phyloP scores from a whole-genome alignment of 306 rosid genomes.

The Pyrus betulifolia region DNA sequence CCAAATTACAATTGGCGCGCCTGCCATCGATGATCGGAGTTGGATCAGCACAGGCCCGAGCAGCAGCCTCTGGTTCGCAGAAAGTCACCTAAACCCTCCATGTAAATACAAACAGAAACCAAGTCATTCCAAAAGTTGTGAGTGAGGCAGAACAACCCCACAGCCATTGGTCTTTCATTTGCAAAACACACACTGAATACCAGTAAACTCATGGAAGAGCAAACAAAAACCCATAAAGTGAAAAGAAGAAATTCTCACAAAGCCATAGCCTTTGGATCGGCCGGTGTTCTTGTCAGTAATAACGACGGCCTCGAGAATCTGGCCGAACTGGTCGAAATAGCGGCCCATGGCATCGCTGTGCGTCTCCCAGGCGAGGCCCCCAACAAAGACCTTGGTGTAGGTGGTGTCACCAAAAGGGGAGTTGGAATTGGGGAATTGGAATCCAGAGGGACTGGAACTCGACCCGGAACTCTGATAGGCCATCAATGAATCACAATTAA shows the following conservation, averaged over 20 bases:
- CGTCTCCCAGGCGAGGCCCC: slow-evolving; percentile 97
- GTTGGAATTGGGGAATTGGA: slow-evolving; percentile 45
- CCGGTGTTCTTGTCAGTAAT: slow-evolving; percentile 86
- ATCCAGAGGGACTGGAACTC: slow-evolving; percentile 72
- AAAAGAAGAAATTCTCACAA: slow-evolving; percentile 62
- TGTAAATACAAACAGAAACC: slow-evolving; percentile 52
- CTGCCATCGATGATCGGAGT: slow-evolving; percentile 86
- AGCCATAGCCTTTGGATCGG: slow-evolving; percentile 98
- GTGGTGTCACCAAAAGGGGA: slow-evolving; percentile 88
- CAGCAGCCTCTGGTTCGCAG: slow-evolving; percentile 89
- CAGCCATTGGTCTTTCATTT: not conserved
- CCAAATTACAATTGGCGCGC: slow-evolving; percentile 90
- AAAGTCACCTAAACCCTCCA: slow-evolving; percentile 99
- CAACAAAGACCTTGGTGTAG: slow-evolving; percentile 88
- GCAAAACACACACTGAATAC: not conserved
- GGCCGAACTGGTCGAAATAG: slow-evolving; percentile 75
- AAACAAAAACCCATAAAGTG: not conserved
- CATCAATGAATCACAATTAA: slow-evolving; percentile 32
- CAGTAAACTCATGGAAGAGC: too few relatives aligned
- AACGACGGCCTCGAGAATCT: slow-evolving; percentile 93
- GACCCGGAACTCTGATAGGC: slow-evolving; percentile 85
- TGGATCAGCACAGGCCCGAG: slow-evolving; percentile 90
- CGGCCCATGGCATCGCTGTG: slow-evolving; percentile 88
- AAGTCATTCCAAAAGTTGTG: slow-evolving; percentile 38
- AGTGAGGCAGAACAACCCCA: not conserved